phyloP scores from a whole-genome alignment of 805 yeast genomes.

The Yarrowia divulgata region DNA sequence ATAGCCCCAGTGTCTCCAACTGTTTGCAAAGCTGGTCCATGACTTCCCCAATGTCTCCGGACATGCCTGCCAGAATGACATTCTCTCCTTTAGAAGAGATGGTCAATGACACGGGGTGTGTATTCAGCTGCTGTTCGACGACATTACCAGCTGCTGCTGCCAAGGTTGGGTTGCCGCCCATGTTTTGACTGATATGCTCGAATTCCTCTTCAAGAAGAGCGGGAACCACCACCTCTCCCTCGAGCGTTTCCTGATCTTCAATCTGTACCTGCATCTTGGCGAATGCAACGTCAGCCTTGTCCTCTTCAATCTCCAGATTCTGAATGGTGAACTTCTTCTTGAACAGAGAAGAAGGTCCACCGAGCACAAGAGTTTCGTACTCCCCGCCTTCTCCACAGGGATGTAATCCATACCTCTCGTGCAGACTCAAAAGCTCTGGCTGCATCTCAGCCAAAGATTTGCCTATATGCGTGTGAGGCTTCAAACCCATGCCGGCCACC shows the following conservation, averaged over 20 bases:
- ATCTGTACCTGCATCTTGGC: slow-evolving; percentile 25
- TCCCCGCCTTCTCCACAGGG: slow-evolving; percentile 99
- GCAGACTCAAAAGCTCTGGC: slow-evolving; percentile 62
- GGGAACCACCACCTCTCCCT: slow-evolving; percentile 42
- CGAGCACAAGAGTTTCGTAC: slow-evolving; percentile 90
- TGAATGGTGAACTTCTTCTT: slow-evolving; percentile 47
- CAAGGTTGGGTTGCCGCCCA: no score
- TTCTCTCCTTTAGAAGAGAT: slow-evolving; percentile 2
- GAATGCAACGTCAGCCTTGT: slow-evolving; percentile 41
- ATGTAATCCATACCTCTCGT: slow-evolving; percentile 77
- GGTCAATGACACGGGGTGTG: not conserved
- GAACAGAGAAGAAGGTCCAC: slow-evolving; percentile 76
- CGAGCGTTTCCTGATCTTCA: slow-evolving; percentile 5
- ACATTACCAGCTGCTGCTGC: no score
- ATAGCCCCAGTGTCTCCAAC: not conserved
- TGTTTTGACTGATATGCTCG: not conserved
- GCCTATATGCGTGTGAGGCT: slow-evolving; percentile 62
- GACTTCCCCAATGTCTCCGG: slow-evolving; percentile 11
- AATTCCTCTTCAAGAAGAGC: slow-evolving; percentile 11
- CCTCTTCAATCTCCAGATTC: slow-evolving; percentile 39
- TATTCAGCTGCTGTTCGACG: not conserved
- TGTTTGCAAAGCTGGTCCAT: not conserved
- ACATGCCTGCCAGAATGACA: not conserved
- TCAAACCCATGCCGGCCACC: slow-evolving; percentile 90
- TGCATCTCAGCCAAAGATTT: slow-evolving; percentile 66